Evolutionary conservation across 2,329 filamentous ascomycete genomes (phyloP).

Genomic region (Fusarium tricinctum): DNA sequence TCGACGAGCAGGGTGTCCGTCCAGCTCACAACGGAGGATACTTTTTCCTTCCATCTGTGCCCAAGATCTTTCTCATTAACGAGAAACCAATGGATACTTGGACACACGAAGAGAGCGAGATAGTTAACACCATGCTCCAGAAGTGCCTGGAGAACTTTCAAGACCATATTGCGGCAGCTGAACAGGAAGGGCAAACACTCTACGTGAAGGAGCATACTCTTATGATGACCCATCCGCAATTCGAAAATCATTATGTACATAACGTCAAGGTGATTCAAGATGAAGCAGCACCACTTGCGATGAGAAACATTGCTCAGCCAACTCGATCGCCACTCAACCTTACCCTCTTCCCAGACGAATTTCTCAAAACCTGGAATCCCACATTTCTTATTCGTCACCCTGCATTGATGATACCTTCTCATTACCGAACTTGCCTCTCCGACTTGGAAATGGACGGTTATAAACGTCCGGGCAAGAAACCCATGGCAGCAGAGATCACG

Average conservation of each 20-base stretch:
- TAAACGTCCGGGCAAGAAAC: constrained; percentile 10
- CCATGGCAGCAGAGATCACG: constrained; percentile 19
- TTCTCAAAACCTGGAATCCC: constrained; percentile 42
- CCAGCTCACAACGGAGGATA: constrained; percentile 33
- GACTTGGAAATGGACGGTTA: constrained; percentile 6
- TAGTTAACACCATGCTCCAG: neutral
- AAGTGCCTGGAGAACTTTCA: constrained; percentile 31
- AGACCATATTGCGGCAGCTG: constrained; percentile 28
- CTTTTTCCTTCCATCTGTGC: constrained; percentile 31
- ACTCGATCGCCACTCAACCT: constrained; percentile 36
- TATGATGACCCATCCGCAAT: constrained; percentile 25
- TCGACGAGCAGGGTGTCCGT: constrained; percentile 35
- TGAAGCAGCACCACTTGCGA: constrained; percentile 10
- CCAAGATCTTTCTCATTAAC: constrained; percentile 8
- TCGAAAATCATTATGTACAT: constrained; percentile 15
- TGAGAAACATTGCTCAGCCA: neutral
- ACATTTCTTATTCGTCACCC: constrained; percentile 44
- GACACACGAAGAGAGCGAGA: constrained; percentile 28
- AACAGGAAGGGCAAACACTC: constrained; percentile 24
- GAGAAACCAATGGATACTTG: constrained; percentile 28
- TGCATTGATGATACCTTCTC: constrained; percentile 29
- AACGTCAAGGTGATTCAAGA: neutral
- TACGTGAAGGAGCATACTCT: constrained; percentile 39
- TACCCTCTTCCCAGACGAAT: constrained; percentile 40
- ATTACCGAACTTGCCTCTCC: constrained; percentile 30